Conservation (phyloP, 257 asterid species). For the Verbascum thapsus region DNA sequence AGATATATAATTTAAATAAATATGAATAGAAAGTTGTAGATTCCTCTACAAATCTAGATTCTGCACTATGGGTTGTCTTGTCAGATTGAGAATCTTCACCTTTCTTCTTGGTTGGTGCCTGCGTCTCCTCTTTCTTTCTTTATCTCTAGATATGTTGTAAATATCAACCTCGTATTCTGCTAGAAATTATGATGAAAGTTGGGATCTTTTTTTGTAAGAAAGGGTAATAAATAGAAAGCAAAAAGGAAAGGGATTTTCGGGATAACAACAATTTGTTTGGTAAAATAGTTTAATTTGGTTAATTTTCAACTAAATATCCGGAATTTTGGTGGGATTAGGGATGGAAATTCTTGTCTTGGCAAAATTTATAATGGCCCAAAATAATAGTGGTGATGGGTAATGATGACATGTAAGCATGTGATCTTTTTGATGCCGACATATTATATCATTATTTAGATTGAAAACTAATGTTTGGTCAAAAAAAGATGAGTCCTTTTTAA, state of each 20-base stretch:
- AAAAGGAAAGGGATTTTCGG: neutral
- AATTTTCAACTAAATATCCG: neutral
- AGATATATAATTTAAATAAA: neutral
- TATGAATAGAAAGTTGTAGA: slow-evolving; percentile 16
- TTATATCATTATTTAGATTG: slow-evolving; percentile 6
- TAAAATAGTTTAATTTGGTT: slow-evolving; percentile 8
- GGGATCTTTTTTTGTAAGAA: slow-evolving; percentile 27
- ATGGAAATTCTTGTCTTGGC: neutral
- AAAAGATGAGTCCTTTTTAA: no score
- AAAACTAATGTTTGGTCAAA: neutral
- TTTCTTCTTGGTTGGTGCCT: slow-evolving; percentile 43
- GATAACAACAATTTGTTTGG: neutral
- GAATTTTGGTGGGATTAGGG: slow-evolving; percentile 11
- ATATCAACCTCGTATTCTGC: slow-evolving; percentile 22
- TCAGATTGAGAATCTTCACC: slow-evolving; percentile 55
- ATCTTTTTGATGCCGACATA: slow-evolving; percentile 30
- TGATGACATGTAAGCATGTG: slow-evolving; percentile 26
- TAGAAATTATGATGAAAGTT: slow-evolving; percentile 8
- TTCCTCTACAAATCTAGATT: slow-evolving; percentile 37
- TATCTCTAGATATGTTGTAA: slow-evolving; percentile 24
- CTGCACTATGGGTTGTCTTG: slow-evolving; percentile 37
- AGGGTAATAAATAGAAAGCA: neutral
- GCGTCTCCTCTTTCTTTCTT: slow-evolving; percentile 47
- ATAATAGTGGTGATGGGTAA: slow-evolving; percentile 5
- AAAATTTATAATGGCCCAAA: slow-evolving; percentile 1